Base-by-base conservation (phyloP, 2,329 filamentous ascomycete species). In the Penicillium verrucosum region DNA sequence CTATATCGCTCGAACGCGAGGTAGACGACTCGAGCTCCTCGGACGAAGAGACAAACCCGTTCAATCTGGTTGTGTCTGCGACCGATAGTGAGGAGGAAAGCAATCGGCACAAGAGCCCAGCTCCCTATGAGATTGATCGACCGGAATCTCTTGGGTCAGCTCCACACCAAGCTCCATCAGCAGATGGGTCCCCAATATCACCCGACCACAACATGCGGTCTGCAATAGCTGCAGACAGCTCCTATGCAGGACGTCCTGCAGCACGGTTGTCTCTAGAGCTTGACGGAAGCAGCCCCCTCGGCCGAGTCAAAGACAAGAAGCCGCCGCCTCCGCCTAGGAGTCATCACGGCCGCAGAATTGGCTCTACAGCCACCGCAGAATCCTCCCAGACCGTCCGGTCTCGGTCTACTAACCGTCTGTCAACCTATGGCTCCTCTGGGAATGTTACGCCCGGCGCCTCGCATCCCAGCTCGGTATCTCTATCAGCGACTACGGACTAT, bases 271-370 rank as follows among this genome's bases (percentile, higher is more conserved):
- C 78, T 11, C 75, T 79, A 4, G 82, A 85, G 47, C 77, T 77
- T 2, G 83, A 85, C 40, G 77, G 78, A 38, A 76, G 82, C 38
- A 75, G 66, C 58, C 69, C 62, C 12, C 51, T 57, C 6, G 72
- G 46, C 66, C 78, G 43, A 21, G 11, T n/a, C 58, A 65, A 80
- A 61, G 89, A 87, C 68, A 86, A 84, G 73, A 84, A 84, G 60
- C 88, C 88, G 14, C 89, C 89, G 6, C 70, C 70, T 5, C 88
- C 88, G 7, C 89, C 89, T 11, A 90, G 83, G 68, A 91, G 88
- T 50, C 85, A 89, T 53, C 89, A 92, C 74, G 90, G 90, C 5
- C 92, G 88, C 72, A 80, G 87, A 18, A 88, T 93, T 61, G 85
- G 81, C 62, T 71, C 53, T 55, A 69, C 71, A 61, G 62, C 73